These are phyloP conservation scores for Parasarocladium wereldwijsianum DNA, from an alignment of 2,329 filamentous ascomycete species.

Conservation along the genomic window DNA sequence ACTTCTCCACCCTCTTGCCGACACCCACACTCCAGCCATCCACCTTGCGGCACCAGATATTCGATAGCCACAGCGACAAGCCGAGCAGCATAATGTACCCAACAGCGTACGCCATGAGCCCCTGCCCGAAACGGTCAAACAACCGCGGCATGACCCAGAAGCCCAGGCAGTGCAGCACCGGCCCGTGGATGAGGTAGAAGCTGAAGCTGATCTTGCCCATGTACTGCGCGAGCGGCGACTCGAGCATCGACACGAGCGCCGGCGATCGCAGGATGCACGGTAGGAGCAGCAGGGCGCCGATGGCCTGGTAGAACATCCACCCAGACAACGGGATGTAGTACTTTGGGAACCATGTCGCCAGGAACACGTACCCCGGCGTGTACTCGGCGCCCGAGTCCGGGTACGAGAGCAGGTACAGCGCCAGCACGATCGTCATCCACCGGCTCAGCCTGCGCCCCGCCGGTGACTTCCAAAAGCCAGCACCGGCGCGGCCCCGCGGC, in stretches of 20 bases:
- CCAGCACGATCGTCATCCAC: constrained; percentile 15
- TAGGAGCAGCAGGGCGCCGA: constrained; percentile 21
- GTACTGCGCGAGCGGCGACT: constrained; percentile 19
- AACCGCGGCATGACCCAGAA: constrained; percentile 38
- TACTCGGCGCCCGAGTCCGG: constrained; percentile 22
- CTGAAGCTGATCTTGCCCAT: constrained; percentile 25
- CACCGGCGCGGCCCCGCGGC: not conserved
- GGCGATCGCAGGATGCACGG: constrained; percentile 20
- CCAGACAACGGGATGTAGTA: constrained; percentile 21
- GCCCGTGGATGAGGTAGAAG: constrained; percentile 32
- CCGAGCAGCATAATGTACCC: constrained; percentile 17
- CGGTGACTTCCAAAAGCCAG: constrained; percentile 1
- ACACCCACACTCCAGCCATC: constrained; percentile 22
- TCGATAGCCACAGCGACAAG: constrained; percentile 18
- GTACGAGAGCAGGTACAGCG: constrained; percentile 24
- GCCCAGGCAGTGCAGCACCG: constrained; percentile 42
- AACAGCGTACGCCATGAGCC: constrained; percentile 14
- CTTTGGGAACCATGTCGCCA: constrained; percentile 18
- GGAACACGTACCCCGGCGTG: constrained; percentile 20
- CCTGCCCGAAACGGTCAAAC: constrained; percentile 20
- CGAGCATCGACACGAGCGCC: constrained; percentile 13
- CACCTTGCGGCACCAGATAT: constrained; percentile 20
- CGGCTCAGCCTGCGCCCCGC: constrained; percentile 7
- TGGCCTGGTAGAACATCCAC: constrained; percentile 24
- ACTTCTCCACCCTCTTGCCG: constrained; percentile 19